Percentiles rank a stretch among this genome's conserved stretches.
phyloP scores from a whole-genome alignment of 495 filamentous ascomycete genomes.

The Aspergillus sclerotioniger region DNA sequence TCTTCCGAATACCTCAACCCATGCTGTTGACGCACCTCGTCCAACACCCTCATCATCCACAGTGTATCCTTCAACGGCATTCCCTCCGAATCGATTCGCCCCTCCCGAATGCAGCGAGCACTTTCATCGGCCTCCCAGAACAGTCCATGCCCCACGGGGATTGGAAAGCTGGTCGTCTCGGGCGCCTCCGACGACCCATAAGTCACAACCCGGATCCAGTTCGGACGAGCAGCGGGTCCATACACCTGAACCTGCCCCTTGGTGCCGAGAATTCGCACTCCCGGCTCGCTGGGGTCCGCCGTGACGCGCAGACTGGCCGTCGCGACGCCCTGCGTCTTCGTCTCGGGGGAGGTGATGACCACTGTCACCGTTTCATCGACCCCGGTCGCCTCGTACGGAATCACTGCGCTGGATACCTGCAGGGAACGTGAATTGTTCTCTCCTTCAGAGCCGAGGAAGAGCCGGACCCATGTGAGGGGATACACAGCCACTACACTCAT shows the following conservation, averaged over 20 bases:
- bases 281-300: slow-evolving; percentile 55
- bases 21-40: slow-evolving; percentile 43
- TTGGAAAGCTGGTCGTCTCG: slow-evolving; percentile 5
- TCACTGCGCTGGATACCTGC: slow-evolving; percentile 8
- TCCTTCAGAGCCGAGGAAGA: slow-evolving; percentile 46
- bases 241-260: slow-evolving; percentile 72
- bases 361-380: slow-evolving; percentile 70
- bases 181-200: not conserved
- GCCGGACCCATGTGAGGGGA: slow-evolving; percentile 76
- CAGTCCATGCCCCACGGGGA: slow-evolving; percentile 68
- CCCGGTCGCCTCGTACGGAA: slow-evolving; percentile 60
- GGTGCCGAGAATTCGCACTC: slow-evolving; percentile 68
- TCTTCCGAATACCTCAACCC: slow-evolving; percentile 5
- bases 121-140: slow-evolving; percentile 83
- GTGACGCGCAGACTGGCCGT: slow-evolving; percentile 60
- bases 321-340: slow-evolving; percentile 58
- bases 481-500: slow-evolving; percentile 62
- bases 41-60: slow-evolving; percentile 78
- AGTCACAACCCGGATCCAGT: slow-evolving; percentile 49
- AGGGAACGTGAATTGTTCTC: slow-evolving; percentile 18
- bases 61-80: slow-evolving; percentile 69
- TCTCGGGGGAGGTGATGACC: slow-evolving; percentile 60
- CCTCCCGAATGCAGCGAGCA: slow-evolving; percentile 66
- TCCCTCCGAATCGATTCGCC: slow-evolving; percentile 61
- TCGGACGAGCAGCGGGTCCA: slow-evolving; percentile 64